phyloP scores from a whole-genome alignment of 2,329 filamentous ascomycete genomes.

The Xylariaceae sp. region DNA sequence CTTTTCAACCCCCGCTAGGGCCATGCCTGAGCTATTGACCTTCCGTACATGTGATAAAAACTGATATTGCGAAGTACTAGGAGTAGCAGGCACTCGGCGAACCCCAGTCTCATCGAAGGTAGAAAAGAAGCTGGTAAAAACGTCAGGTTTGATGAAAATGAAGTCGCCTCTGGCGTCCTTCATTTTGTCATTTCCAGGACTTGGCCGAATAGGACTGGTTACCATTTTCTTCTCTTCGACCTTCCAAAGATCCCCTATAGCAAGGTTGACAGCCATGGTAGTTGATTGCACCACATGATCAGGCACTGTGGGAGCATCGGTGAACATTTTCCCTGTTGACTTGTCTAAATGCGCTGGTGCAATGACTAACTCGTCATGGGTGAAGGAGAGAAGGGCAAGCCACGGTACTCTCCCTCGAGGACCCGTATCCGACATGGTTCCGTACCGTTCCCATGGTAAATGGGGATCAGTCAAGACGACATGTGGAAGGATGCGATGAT shows the following conservation, averaged over 20 bases:
- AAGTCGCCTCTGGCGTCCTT: slow-evolving; percentile 23
- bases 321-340: slow-evolving; percentile 19
- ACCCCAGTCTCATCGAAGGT: not conserved
- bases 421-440: slow-evolving; percentile 8
- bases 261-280: slow-evolving; percentile 22
- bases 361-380: slow-evolving; percentile 35
- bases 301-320: slow-evolving; percentile 4
- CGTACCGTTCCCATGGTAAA: slow-evolving; percentile 42
- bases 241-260: slow-evolving; percentile 13
- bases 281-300: slow-evolving; percentile 15
- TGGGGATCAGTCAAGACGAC: slow-evolving; percentile 43
- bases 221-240: not conserved
- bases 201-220: not conserved
- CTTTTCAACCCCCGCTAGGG: slow-evolving; percentile 35
- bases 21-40: slow-evolving; percentile 39
- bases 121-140: slow-evolving; percentile 30
- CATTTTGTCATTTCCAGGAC: not conserved
- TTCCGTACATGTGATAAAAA: slow-evolving; percentile 40
- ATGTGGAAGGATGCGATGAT: slow-evolving; percentile 38
- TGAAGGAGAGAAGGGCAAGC: slow-evolving; percentile 39
- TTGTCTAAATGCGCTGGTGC: slow-evolving; percentile 1
- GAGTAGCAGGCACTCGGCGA: not conserved
- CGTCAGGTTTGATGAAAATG: slow-evolving; percentile 27
- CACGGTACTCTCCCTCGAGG: slow-evolving; percentile 34
- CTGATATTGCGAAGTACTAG: slow-evolving; percentile 25